phyloP scores from a whole-genome alignment of 345 rosid species.

The Sapria himalayana region DNA sequence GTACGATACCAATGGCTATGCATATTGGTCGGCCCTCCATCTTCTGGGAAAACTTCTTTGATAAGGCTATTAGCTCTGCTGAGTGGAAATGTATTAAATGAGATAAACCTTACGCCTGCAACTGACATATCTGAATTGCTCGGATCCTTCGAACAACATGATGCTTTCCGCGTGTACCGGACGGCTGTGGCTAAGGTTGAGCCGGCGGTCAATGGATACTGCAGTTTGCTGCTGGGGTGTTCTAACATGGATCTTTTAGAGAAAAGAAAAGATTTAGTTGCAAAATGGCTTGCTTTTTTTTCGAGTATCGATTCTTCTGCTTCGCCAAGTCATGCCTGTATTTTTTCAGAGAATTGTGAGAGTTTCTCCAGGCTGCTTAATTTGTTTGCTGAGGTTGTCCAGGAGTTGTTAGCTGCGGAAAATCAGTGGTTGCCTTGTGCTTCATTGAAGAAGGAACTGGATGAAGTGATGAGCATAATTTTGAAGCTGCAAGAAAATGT shows the following conservation, averaged over 20 bases:
- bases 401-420: conserved; percentile 23
- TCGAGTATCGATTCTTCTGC: conserved; percentile 21
- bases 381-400: conserved; percentile 27
- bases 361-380: conserved; percentile 20
- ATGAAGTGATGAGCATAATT: conserved; percentile 26
- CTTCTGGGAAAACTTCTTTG: conserved; percentile 87
- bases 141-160: conserved; percentile 91
- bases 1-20: conserved; percentile 63
- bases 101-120: conserved; percentile 68
- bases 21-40: conserved; percentile 71
- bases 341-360: conserved; percentile 11
- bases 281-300: conserved; percentile 46
- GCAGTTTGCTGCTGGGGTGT: conserved; percentile 28
- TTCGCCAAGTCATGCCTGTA: conserved; percentile 17
- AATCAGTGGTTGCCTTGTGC: conserved; percentile 17
- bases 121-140: conserved; percentile 88
- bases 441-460: conserved; percentile 33
- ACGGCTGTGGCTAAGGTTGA: conserved; percentile 36
- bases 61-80: conserved; percentile 62
- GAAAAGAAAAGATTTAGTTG: conserved; percentile 22
- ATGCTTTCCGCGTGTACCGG: conserved; percentile 54
- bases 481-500: conserved; percentile 30
- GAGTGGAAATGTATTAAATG: conserved; percentile 56
- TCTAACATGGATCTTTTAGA: conserved; percentile 20
- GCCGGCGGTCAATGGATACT: conserved; percentile 39